phyloP scores from a whole-genome alignment of 148 eudicot genomes.

The Talinum fruticosum region DNA sequence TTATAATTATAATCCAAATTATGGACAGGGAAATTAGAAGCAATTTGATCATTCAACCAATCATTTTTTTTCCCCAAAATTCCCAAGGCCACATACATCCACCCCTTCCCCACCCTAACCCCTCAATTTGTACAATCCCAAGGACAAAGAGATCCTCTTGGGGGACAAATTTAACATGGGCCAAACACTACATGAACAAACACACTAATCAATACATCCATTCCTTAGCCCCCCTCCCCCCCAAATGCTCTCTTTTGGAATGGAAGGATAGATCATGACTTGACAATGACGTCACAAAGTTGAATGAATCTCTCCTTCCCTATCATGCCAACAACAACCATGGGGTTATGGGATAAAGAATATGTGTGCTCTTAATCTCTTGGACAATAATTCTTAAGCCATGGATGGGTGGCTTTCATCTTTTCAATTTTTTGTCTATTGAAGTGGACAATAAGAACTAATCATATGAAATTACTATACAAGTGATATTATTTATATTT shows the following conservation, averaged over 20 bases:
- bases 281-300: conserved; percentile 20
- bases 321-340: neutral
- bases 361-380: conserved; percentile 2
- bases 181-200: conserved; percentile 20
- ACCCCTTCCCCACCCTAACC: neutral
- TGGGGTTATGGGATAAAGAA: neutral
- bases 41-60: conserved; percentile 12
- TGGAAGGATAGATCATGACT: conserved; percentile 11
- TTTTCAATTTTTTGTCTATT: neutral
- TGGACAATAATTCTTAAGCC: neutral
- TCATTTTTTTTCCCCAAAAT: conserved; percentile 21
- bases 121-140: conserved; percentile 2
- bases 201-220: conserved; percentile 22
- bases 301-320: neutral
- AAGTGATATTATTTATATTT: conserved; percentile 5
- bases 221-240: conserved; percentile 8
- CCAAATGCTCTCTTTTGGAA: conserved; percentile 15
- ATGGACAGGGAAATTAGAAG: conserved; percentile 8
- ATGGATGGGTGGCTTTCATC: conserved; percentile 3
- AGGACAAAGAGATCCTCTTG: conserved; percentile 12
- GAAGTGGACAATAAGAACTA: neutral
- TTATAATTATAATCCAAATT: conserved; percentile 7
- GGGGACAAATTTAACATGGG: conserved; percentile 30
- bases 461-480: conserved; percentile 15
- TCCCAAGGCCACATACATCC: conserved; percentile 16